phyloP scores from a whole-genome alignment of 2,329 filamentous ascomycete genomes.

The Plenodomus tracheiphilus region DNA sequence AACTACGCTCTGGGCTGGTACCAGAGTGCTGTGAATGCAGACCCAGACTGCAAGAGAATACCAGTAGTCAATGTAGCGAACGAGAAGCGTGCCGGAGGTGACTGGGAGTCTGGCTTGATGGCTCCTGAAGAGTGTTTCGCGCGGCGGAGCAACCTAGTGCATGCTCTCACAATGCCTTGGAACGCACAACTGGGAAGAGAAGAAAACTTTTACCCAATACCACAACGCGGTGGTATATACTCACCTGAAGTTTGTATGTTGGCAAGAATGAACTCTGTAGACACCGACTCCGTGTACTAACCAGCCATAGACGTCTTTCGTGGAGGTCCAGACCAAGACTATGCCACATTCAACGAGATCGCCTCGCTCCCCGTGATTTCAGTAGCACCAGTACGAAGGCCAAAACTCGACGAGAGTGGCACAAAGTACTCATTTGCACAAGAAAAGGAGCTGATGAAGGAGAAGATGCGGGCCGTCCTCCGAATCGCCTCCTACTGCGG shows the following conservation, averaged over 20 bases:
- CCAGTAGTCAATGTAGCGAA: constrained; percentile 75
- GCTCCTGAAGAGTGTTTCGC: constrained; percentile 75
- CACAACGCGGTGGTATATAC: constrained; percentile 69
- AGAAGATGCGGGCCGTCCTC: constrained; percentile 72
- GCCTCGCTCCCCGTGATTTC: constrained; percentile 70
- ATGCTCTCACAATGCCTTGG: constrained; percentile 66
- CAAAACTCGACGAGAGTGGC: constrained; percentile 71
- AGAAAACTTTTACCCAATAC: constrained; percentile 69
- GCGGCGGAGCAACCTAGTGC: constrained; percentile 72
- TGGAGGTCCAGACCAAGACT: constrained; percentile 60
- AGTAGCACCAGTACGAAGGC: constrained; percentile 71
- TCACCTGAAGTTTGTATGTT: constrained; percentile 67
- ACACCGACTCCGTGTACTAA: too few relatives aligned
- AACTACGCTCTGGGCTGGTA: constrained; percentile 64
- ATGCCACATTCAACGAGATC: constrained; percentile 49
- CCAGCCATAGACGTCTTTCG: constrained; percentile 65
- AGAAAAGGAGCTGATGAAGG: constrained; percentile 71
- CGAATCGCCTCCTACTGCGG: constrained; percentile 62
- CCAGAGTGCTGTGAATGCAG: constrained; percentile 37
- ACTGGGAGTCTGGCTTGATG: constrained; percentile 71
- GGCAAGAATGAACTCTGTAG: too few relatives aligned
- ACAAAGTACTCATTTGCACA: constrained; percentile 71
- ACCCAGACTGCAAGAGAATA: constrained; percentile 47
- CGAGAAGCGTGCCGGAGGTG: constrained; percentile 75
- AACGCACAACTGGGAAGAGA: constrained; percentile 37